phyloP scores from a whole-genome alignment of 176 grass and related monocot genomes.

The Eragrostis nindensis region DNA sequence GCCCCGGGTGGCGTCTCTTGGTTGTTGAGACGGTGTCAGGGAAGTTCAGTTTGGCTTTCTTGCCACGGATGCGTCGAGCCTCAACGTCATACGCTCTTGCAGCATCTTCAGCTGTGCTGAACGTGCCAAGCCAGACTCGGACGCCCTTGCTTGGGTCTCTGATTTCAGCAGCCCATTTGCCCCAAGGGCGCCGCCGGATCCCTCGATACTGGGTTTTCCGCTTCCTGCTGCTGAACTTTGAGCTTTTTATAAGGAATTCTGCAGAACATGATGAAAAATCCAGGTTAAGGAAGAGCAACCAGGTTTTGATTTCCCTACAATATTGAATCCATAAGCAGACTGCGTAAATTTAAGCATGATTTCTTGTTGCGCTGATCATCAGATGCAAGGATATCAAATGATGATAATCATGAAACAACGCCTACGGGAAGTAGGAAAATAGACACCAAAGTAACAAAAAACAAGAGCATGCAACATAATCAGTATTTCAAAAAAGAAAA shows the following conservation, averaged over 20 bases:
- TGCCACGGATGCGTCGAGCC: constrained; percentile 73
- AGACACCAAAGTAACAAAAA: neutral
- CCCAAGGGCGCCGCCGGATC: constrained; percentile 70
- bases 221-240: constrained; percentile 41
- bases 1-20: constrained; percentile 13
- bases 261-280: neutral
- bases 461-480: neutral
- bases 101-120: constrained; percentile 74
- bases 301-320: neutral
- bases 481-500: neutral
- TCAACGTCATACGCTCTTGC: constrained; percentile 72
- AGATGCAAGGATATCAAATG: neutral
- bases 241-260: neutral
- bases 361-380: neutral
- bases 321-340: neutral
- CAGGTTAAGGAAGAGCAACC: neutral
- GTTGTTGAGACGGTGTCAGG: constrained; percentile 23
- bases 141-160: constrained; percentile 79
- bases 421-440: neutral
- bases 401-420: neutral
- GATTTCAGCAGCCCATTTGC: constrained; percentile 92
- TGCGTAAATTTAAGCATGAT: neutral
- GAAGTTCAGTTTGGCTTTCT: constrained; percentile 89
- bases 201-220: constrained; percentile 65
- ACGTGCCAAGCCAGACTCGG: constrained; percentile 80